phyloP scores from a whole-genome alignment of 225 moss, liverwort and hornwort genomes.

The Rhytidiadelphus loreus region DNA sequence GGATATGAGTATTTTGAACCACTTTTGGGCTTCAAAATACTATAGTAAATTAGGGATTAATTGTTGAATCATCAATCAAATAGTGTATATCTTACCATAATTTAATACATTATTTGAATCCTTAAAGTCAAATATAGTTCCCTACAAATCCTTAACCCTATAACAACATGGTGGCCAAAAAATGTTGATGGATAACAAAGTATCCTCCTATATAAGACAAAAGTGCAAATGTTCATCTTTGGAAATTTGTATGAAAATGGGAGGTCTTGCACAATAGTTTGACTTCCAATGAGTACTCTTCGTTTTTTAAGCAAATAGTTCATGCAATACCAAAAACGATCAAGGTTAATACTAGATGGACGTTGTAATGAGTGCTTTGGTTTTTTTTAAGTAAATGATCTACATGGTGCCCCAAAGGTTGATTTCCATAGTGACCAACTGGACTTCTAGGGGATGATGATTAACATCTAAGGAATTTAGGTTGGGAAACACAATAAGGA shows the following conservation, averaged over 20 bases:
- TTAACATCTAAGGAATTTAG: neutral
- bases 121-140: accelerated
- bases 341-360: too few species aligned
- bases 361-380: too few species aligned
- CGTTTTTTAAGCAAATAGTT: neutral
- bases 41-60: too few species aligned
- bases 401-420: too few species aligned
- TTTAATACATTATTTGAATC: neutral
- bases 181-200: accelerated
- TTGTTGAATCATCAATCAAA: neutral
- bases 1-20: too few species aligned
- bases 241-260: neutral
- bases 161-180: accelerated
- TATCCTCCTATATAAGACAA: neutral
- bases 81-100: neutral
- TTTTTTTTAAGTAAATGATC: too few species aligned
- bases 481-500: neutral
- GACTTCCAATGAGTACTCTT: too few species aligned
- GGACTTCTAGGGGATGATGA: accelerated
- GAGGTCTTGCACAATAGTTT: neutral
- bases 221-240: accelerated
- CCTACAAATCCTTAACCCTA: neutral
- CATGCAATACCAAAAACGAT: too few species aligned
- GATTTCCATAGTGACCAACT: too few species aligned
- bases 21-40: too few species aligned